Percentiles rank a stretch among this genome's conserved stretches.
Conservation (phyloP, 2,329 filamentous ascomycete genomes). For the Orbilia ellipsospora region DNA sequence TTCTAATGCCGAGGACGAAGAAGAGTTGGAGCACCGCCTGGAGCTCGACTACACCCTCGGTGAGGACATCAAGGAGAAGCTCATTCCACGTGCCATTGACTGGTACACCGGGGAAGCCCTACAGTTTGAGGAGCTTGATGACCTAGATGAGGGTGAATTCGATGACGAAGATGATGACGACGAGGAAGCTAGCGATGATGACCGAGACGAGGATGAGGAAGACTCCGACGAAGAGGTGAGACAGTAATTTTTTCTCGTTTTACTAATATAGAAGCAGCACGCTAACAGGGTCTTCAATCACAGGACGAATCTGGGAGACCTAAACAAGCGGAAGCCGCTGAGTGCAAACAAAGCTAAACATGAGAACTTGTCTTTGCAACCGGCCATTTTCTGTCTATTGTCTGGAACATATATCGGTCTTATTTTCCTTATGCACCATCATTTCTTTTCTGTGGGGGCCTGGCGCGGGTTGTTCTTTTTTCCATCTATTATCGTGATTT, state of each 20-base stretch:
- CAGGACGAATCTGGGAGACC: constrained; percentile 89
- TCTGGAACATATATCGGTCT: constrained; percentile 43
- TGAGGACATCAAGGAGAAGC: constrained; percentile 99
- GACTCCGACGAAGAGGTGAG: constrained; percentile 81
- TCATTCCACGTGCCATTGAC: constrained; percentile 97
- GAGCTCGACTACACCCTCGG: constrained; percentile 99
- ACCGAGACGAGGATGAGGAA: constrained; percentile 79
- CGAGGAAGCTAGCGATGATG: constrained; percentile 82
- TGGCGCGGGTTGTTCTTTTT: constrained; percentile 57
- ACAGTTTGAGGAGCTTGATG: constrained; percentile 92
- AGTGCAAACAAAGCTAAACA: constrained; percentile 92
- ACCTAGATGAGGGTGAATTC: constrained; percentile 82
- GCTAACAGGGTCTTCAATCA: constrained; percentile 42
- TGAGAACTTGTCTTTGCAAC: constrained; percentile 53
- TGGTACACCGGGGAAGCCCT: constrained; percentile 99
- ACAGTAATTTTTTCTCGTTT: neutral
- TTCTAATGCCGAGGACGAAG: constrained; percentile 72
- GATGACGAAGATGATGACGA: constrained; percentile 95
- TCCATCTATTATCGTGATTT: constrained; percentile 29
- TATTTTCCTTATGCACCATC: constrained; percentile 53
- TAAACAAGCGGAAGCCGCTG: constrained; percentile 84
- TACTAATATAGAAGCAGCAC: constrained; percentile 8
- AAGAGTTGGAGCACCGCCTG: constrained; percentile 95
- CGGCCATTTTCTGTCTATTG: constrained; percentile 58
- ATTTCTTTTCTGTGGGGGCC: constrained; percentile 59